Conservation (phyloP, 768 basidiomycete genomes). For the Heimioporus sp. region DNA sequence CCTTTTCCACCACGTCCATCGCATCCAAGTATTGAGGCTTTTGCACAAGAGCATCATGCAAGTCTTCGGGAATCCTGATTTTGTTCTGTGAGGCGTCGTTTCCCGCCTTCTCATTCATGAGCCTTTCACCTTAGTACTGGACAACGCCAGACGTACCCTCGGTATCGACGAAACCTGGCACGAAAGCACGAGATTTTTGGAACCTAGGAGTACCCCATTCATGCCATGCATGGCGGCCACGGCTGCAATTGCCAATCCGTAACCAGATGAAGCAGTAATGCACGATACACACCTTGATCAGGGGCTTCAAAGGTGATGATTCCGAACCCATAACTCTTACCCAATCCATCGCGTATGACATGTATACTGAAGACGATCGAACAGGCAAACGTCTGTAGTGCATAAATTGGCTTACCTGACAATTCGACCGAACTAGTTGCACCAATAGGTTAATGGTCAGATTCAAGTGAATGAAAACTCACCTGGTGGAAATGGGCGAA, state of each 20-base stretch:
- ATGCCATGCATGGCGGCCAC: constrained; percentile 71
- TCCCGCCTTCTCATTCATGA: constrained; percentile 27
- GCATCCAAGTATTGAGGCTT: too few species aligned
- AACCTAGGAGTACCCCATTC: constrained; percentile 72
- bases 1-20: too few species aligned
- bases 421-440: constrained; percentile 75
- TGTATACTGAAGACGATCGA: constrained; percentile 58
- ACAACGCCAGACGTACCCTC: too few species aligned
- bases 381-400: neutral
- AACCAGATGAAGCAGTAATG: neutral
- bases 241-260: constrained; percentile 43
- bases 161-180: constrained; percentile 69
- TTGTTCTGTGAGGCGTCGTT: too few species aligned
- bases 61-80: too few species aligned
- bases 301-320: constrained; percentile 87
- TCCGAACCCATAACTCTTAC: constrained; percentile 84
- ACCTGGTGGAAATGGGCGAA: constrained; percentile 83
- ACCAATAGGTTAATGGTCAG: constrained; percentile 14
- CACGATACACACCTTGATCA: constrained; percentile 59
- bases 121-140: constrained; percentile 62
- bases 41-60: too few species aligned
- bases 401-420: constrained; percentile 56
- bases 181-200: constrained; percentile 80
- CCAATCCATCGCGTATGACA: constrained; percentile 84
- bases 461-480: constrained; percentile 1